Evolutionary conservation across 2,329 filamentous ascomycete species (phyloP).

Genomic region (Cladophialophora carrionii): DNA sequence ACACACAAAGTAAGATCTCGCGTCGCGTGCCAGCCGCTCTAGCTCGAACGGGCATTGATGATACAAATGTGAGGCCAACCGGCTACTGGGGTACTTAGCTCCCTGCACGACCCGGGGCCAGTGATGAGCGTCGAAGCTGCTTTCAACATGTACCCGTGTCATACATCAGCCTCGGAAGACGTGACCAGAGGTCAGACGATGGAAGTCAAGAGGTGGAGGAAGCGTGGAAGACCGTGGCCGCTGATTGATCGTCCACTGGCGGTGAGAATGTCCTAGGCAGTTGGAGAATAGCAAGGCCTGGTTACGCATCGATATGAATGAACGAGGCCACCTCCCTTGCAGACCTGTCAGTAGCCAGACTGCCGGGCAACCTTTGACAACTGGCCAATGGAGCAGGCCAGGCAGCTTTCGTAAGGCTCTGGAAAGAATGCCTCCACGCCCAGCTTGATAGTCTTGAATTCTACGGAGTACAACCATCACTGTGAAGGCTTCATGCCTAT

Average conservation of each 20-base stretch:
- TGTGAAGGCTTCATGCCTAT: neutral
- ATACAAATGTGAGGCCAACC: conserved; percentile 22
- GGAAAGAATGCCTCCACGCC: neutral
- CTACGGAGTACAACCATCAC: neutral
- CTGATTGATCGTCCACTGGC: conserved; percentile 18
- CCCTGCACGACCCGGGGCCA: conserved; percentile 14
- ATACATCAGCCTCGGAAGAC: conserved; percentile 23
- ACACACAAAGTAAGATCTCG: conserved; percentile 36
- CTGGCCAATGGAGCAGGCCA: neutral
- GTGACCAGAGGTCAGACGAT: conserved; percentile 28
- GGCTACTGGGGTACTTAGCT: conserved; percentile 7
- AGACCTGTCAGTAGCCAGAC: neutral
- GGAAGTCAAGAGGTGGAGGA: conserved; percentile 3
- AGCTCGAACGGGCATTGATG: conserved; percentile 22
- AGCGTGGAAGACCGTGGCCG: conserved; percentile 17
- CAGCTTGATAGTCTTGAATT: neutral
- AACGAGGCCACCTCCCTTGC: neutral
- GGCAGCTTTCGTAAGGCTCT: neutral
- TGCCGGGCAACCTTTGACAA: neutral
- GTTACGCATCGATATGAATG: neutral
- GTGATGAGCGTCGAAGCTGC: conserved; percentile 11
- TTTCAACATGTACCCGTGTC: conserved; percentile 12
- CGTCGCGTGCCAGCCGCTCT: conserved; percentile 31
- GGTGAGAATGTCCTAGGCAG: neutral
- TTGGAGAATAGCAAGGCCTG: neutral